Conservation (phyloP, 306 rosid genomes). For the Trifolium pratense region DNA sequence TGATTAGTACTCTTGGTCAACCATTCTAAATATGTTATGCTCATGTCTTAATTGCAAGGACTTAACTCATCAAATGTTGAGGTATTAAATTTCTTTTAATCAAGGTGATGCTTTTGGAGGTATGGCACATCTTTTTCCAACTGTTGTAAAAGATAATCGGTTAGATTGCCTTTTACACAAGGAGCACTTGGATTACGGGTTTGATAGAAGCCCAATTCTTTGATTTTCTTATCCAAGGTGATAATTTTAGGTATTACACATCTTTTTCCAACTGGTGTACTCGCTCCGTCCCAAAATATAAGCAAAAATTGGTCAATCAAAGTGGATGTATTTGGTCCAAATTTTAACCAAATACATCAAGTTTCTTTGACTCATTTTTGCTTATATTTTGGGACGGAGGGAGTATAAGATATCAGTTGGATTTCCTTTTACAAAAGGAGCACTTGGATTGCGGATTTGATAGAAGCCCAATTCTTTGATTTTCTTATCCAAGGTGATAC, state of each 20-base stretch:
- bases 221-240: neutral
- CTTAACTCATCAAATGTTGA: conserved; percentile 2
- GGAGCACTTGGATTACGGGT: neutral
- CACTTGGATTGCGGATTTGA: neutral
- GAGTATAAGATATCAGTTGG: neutral
- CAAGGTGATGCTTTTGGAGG: neutral
- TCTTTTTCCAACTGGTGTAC: neutral
- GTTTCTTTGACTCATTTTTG: no score
- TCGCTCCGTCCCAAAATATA: no score
- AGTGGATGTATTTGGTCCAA: no score
- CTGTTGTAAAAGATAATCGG: neutral
- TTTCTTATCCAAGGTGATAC: neutral
- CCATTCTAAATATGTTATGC: conserved; percentile 14
- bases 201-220: no score
- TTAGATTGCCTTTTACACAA: neutral
- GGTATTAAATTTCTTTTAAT: neutral
- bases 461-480: no score
- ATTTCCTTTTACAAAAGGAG: neutral
- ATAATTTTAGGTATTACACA: neutral
- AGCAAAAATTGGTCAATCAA: no score
- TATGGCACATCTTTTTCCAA: neutral
- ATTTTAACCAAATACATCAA: no score
- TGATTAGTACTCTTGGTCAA: neutral
- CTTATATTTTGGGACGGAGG: no score
- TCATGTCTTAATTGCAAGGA: conserved; percentile 10